Conservation (phyloP, 2,329 filamentous ascomycete genomes). For the Clarireedia sp. region DNA sequence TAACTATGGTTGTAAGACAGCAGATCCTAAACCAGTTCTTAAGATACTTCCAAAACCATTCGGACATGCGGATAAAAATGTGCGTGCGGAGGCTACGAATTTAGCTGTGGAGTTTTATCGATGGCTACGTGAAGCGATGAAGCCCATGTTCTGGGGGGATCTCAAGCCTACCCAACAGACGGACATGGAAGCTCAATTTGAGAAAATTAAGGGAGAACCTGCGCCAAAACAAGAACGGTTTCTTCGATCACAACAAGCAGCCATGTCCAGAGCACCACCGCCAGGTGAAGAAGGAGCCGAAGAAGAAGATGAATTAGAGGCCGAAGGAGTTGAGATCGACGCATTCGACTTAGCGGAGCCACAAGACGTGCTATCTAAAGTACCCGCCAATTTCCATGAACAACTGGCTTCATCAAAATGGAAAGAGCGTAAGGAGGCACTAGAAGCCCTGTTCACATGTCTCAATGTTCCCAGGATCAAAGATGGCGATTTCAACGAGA, state of each 20-base stretch:
- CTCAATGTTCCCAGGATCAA: slow-evolving; percentile 87
- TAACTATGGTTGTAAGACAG: slow-evolving; percentile 88
- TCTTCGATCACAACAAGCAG: slow-evolving; percentile 81
- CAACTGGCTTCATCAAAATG: slow-evolving; percentile 85
- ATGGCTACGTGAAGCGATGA: slow-evolving; percentile 97
- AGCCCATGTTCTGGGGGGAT: slow-evolving; percentile 94
- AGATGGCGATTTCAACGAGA: slow-evolving; percentile 79
- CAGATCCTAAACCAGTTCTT: slow-evolving; percentile 85
- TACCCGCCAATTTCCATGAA: slow-evolving; percentile 77
- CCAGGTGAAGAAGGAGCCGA: slow-evolving; percentile 50
- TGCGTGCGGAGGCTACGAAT: slow-evolving; percentile 86
- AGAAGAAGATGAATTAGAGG: slow-evolving; percentile 49
- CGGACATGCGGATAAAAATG: slow-evolving; percentile 95
- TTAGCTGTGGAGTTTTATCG: slow-evolving; percentile 90
- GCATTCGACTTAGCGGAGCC: slow-evolving; percentile 76
- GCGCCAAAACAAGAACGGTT: slow-evolving; percentile 84
- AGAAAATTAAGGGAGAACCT: slow-evolving; percentile 82
- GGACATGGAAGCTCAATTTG: slow-evolving; percentile 89
- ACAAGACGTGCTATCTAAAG: slow-evolving; percentile 74
- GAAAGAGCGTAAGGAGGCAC: slow-evolving; percentile 94
- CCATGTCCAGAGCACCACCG: slow-evolving; percentile 61
- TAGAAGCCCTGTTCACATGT: slow-evolving; percentile 70
- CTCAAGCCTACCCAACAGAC: slow-evolving; percentile 92
- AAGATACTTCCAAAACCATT: slow-evolving; percentile 87
- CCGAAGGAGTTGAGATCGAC: slow-evolving; percentile 62